A percentile compares a stretch with the other conserved stretches of the same genome.
Conservation (phyloP, 2,329 filamentous ascomycete species). For the Epichloe gansuensis region DNA sequence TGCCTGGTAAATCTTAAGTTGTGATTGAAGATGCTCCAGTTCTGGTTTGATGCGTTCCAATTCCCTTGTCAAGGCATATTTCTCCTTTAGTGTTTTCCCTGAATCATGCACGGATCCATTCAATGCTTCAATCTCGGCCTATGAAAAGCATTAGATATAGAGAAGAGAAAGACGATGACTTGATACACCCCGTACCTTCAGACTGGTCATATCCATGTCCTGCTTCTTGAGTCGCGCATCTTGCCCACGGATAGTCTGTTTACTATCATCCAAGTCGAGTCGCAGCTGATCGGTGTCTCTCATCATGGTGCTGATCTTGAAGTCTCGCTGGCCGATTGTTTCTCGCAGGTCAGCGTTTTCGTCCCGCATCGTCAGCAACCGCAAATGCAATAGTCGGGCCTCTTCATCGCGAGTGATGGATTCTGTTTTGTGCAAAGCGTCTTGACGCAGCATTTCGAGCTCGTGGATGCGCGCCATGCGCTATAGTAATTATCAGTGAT, state of each 20-base stretch:
- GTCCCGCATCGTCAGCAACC: conserved; percentile 58
- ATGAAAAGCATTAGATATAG: neutral
- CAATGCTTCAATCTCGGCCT: conserved; percentile 62
- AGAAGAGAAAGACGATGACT: neutral
- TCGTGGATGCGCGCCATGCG: conserved; percentile 33
- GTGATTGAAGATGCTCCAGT: conserved; percentile 41
- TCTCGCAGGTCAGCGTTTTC: conserved; percentile 58
- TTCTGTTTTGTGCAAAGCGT: conserved; percentile 49
- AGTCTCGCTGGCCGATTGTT: conserved; percentile 46
- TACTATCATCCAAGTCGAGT: conserved; percentile 29
- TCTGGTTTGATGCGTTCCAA: conserved; percentile 41
- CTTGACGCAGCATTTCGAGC: conserved; percentile 59
- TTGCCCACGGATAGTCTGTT: conserved; percentile 30
- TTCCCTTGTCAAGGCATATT: conserved; percentile 39
- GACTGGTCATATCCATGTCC: conserved; percentile 31
- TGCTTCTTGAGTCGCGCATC: conserved; percentile 36
- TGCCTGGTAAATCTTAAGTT: conserved; percentile 48
- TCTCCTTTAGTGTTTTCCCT: conserved; percentile 51
- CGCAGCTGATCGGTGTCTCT: conserved; percentile 27
- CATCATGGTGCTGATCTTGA: conserved; percentile 38
- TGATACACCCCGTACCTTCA: conserved; percentile 27
- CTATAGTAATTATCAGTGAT: conserved; percentile 19
- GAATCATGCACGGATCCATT: conserved; percentile 56
- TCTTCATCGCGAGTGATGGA: conserved; percentile 64
- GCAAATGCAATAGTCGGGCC: conserved; percentile 54